A percentile compares a stretch with the other conserved stretches of the same genome.
Conservation (phyloP, 495 filamentous ascomycete genomes). For the Penicillium herquei region DNA sequence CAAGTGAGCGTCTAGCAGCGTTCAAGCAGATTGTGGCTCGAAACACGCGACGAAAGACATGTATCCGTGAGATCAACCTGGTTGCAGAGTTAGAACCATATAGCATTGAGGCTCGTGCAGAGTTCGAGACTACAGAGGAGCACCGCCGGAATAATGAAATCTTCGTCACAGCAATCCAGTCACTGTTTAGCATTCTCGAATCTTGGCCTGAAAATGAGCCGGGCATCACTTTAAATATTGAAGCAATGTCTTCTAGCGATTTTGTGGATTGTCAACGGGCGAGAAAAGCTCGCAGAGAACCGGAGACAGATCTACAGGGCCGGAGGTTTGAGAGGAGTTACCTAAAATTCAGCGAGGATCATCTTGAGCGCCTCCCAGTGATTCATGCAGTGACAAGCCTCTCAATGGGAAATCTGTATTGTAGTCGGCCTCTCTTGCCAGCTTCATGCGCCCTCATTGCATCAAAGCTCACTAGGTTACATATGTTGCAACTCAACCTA, state of each 20-base stretch:
- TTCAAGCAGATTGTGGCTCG: too few species aligned
- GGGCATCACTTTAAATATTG: background rate
- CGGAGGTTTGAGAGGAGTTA: background rate
- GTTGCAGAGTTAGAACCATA: background rate
- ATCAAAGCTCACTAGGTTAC: too few species aligned
- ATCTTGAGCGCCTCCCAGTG: background rate
- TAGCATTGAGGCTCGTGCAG: background rate
- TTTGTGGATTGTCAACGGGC: background rate
- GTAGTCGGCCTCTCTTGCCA: too few species aligned
- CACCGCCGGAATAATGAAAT: background rate
- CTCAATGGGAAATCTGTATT: too few species aligned
- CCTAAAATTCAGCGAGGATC: background rate
- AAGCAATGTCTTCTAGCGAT: background rate
- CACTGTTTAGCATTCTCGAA: background rate
- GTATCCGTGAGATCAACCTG: background rate
- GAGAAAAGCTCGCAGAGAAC: background rate
- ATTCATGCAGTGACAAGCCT: background rate
- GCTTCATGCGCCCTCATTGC: too few species aligned
- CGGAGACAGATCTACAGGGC: background rate
- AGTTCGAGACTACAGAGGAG: background rate
- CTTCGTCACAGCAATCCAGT: background rate
- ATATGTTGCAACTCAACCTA: too few species aligned
- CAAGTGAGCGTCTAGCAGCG: background rate
- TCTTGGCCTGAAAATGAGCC: background rate
- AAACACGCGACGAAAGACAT: background rate